These are phyloP conservation scores for Eremomyces bilateralis DNA, from an alignment of 495 filamentous ascomycete species.

Conservation along the genomic window DNA sequence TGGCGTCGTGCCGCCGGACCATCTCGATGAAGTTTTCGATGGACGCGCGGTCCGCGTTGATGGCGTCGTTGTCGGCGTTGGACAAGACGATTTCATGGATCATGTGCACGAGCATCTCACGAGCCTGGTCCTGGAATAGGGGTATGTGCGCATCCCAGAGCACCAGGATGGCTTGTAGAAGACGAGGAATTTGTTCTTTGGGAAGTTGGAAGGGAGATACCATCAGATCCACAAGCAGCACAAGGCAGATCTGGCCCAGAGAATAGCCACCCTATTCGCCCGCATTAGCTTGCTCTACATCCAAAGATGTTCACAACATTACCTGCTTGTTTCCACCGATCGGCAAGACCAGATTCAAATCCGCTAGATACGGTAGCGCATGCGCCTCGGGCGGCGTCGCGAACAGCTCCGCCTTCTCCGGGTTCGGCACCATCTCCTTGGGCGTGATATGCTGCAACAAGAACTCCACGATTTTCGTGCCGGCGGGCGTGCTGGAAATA, in stretches of 20 bases:
- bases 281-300: conserved; percentile 9
- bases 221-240: conserved; percentile 88
- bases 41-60: conserved; percentile 23
- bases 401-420: conserved; percentile 53
- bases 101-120: conserved; percentile 93
- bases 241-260: conserved; percentile 76
- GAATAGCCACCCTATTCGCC: conserved; percentile 46
- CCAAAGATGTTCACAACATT: conserved; percentile 5
- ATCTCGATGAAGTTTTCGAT: conserved; percentile 83
- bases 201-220: conserved; percentile 69
- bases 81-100: conserved; percentile 94
- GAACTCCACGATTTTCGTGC: conserved; percentile 84
- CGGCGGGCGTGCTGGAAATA: conserved; percentile 73
- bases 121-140: conserved; percentile 88
- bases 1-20: conserved; percentile 63
- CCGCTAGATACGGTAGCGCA: conserved; percentile 69
- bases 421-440: conserved; percentile 54
- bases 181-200: conserved; percentile 53
- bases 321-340: conserved; percentile 63
- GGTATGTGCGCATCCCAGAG: conserved; percentile 92
- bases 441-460: conserved; percentile 72
- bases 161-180: conserved; percentile 79
- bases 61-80: conserved; percentile 53
- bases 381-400: conserved; percentile 52
- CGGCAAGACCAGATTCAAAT: conserved; percentile 58